Conservation (phyloP, 2,329 filamentous ascomycete genomes). For the Fusarium illudens region DNA sequence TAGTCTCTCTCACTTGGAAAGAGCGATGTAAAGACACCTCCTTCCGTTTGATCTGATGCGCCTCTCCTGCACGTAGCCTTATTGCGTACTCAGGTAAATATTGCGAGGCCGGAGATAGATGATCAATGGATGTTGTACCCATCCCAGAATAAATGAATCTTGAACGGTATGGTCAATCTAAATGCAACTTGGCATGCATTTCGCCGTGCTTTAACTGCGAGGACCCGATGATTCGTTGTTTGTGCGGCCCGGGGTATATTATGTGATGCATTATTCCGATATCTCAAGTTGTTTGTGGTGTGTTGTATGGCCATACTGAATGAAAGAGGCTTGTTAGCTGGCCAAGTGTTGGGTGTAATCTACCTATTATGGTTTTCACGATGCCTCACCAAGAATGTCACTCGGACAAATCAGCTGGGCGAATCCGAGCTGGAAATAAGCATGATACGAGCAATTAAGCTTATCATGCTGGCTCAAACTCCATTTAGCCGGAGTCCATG, state of each 20-base stretch:
- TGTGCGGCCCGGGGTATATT: background rate
- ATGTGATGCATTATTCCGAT: background rate
- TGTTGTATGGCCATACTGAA: background rate
- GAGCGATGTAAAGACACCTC: background rate
- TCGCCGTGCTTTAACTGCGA: background rate
- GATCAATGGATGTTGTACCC: background rate
- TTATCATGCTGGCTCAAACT: conserved; percentile 1
- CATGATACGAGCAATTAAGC: conserved; percentile 18
- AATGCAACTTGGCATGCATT: background rate
- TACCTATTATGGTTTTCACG: background rate
- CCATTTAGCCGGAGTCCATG: background rate
- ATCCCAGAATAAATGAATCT: background rate
- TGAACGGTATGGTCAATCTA: background rate
- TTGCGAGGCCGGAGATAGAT: background rate
- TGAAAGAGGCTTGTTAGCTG: background rate
- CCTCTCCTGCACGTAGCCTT: background rate
- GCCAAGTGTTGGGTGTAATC: background rate
- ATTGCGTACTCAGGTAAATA: background rate
- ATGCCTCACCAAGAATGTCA: background rate
- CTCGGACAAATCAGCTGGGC: background rate
- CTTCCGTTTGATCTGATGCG: background rate
- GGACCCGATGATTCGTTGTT: background rate
- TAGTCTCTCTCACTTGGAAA: background rate
- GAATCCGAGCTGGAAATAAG: conserved; percentile 2
- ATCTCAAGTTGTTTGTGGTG: background rate